Conservation (phyloP, 371 early-diverging fungal genomes). For the Mucor irregularis region DNA sequence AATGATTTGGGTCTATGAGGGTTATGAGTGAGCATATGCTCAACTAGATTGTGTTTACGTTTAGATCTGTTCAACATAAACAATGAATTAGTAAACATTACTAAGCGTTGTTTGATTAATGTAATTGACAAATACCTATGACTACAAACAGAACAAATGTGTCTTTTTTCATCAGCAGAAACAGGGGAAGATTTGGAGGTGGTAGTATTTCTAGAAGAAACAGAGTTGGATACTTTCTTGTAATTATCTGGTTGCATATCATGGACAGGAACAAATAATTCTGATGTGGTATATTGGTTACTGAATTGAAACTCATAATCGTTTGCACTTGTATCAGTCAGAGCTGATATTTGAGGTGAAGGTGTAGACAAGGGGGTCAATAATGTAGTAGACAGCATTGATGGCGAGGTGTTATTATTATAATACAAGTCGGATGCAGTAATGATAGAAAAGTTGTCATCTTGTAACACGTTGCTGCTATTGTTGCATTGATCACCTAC, state of each 20-base stretch:
- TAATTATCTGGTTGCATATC: no score
- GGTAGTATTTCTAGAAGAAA: no score
- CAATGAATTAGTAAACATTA: not conserved
- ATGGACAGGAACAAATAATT: not conserved
- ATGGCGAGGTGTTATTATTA: not conserved
- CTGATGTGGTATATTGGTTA: not conserved
- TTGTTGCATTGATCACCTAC: no score
- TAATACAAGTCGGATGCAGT: constrained; percentile 10
- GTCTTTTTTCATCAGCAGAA: constrained; percentile 25
- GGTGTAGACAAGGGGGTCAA: not conserved
- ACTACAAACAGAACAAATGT: constrained; percentile 27
- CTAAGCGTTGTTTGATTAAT: not conserved
- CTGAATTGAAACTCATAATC: not conserved
- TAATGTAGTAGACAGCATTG: not conserved
- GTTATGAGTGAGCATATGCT: constrained; percentile 36
- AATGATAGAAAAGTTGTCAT: constrained; percentile 18
- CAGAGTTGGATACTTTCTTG: no score
- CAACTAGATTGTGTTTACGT: constrained; percentile 33
- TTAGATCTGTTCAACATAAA: constrained; percentile 22
- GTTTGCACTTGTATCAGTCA: not conserved
- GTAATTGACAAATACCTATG: constrained; percentile 21
- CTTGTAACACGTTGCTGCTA: constrained; percentile 12
- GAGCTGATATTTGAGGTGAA: constrained; percentile 8
- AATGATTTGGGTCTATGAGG: constrained; percentile 31
- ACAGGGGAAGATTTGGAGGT: not conserved